Conservation (phyloP, 1,284 basidiomycete species). For the Leucoagaricus sp. region DNA sequence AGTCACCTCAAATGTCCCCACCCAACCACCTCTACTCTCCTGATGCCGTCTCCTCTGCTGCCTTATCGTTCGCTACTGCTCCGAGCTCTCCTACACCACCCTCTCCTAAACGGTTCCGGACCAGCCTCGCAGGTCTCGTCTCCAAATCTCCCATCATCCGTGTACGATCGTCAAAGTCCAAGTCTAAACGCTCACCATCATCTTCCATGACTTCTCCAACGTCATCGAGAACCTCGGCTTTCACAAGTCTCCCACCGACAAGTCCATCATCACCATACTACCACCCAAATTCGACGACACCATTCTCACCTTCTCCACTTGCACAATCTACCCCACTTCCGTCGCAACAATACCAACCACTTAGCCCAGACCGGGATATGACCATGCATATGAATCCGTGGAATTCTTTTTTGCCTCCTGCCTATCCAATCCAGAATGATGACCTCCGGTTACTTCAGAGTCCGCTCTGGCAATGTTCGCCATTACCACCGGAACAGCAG, state of each 20-base stretch:
- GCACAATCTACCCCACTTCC: background rate
- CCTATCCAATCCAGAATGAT: slow-evolving; percentile 1
- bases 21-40: background rate
- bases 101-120: background rate
- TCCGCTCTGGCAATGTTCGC: slow-evolving; percentile 8
- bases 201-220: background rate
- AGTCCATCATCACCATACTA: background rate
- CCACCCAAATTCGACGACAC: background rate
- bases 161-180: background rate
- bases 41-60: slow-evolving; percentile 16
- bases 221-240: background rate
- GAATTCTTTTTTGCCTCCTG: background rate
- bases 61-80: slow-evolving; percentile 10
- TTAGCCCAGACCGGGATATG: too few relatives aligned
- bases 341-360: background rate
- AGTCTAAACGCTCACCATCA: background rate
- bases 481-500: background rate
- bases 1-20: too few relatives aligned
- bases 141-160: background rate
- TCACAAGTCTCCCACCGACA: too few relatives aligned
- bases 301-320: background rate
- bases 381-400: too few relatives aligned
- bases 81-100: background rate
- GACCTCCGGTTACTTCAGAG: slow-evolving; percentile 3
- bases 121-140: background rate